Percentiles rank a stretch among this genome's conserved stretches.
Evolutionary conservation across 352 stramenopile genomes (phyloP).

Genomic region (Globisporangium viniferum): DNA sequence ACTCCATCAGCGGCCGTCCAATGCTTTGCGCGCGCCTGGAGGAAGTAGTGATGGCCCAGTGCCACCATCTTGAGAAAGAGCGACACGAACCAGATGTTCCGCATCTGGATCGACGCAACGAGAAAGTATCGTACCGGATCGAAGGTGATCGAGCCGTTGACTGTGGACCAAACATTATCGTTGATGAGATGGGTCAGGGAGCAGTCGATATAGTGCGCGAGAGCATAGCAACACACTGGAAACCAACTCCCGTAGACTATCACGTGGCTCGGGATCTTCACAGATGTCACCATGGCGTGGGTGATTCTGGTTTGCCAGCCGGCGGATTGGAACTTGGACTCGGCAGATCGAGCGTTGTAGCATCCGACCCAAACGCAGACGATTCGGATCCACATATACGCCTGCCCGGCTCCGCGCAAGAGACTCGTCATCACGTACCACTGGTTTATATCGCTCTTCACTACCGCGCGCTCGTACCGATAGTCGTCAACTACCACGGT

Average conservation of each 20-base stretch:
- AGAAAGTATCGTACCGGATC: constrained; percentile 19
- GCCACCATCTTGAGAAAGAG: constrained; percentile 19
- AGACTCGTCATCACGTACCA: constrained; percentile 28
- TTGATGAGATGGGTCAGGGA: constrained; percentile 22
- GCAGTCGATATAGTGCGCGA: constrained; percentile 29
- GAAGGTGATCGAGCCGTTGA: constrained; percentile 22
- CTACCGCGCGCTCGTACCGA: constrained; percentile 42
- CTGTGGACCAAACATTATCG: constrained; percentile 21
- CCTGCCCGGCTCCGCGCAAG: constrained; percentile 31
- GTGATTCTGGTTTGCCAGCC: constrained; percentile 1
- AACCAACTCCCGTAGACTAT: constrained; percentile 38
- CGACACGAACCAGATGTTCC: constrained; percentile 36
- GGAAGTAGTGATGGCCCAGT: constrained; percentile 7
- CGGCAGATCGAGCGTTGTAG: constrained; percentile 15
- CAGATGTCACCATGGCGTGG: constrained; percentile 10
- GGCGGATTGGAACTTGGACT: constrained; percentile 10
- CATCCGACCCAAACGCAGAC: constrained; percentile 21
- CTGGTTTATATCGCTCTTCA: constrained; percentile 33
- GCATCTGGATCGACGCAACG: constrained; percentile 32
- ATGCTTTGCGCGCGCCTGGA: neutral
- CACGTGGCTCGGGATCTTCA: constrained; percentile 27
- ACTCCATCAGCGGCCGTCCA: constrained; percentile 20
- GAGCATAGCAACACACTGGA: constrained; percentile 23
- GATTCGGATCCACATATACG: constrained; percentile 51
- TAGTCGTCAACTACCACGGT: constrained; percentile 52